Percentiles rank a stretch among this genome's conserved stretches.
Conservation (phyloP, 164 flowering plant genomes). For the Vitis labrusca region DNA sequence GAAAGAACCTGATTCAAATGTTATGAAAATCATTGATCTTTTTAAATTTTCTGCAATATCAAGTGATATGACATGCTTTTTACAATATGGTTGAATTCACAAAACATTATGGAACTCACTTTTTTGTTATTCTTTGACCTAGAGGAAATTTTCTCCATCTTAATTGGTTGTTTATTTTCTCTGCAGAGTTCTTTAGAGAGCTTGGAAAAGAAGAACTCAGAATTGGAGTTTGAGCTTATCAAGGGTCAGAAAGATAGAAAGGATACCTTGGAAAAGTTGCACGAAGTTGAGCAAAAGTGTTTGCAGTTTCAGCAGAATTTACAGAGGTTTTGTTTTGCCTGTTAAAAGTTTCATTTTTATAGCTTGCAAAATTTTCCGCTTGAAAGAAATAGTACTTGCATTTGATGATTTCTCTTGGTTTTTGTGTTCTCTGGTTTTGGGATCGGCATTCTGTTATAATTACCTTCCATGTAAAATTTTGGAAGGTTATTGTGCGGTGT, state of each 20-base stretch:
- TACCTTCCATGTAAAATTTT: not conserved
- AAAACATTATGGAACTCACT: not conserved
- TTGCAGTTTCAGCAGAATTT: conserved; percentile 63
- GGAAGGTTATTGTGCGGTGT: not conserved
- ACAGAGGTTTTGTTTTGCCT: conserved; percentile 44
- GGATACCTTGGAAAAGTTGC: conserved; percentile 56
- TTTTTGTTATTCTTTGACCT: not conserved
- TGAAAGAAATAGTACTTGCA: not conserved
- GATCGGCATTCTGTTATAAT: not conserved
- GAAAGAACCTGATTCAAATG: too few species aligned
- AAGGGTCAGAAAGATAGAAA: conserved; percentile 49
- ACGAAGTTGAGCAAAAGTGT: conserved; percentile 65
- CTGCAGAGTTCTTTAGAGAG: conserved; percentile 61
- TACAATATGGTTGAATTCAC: too few species aligned
- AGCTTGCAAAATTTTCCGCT: not conserved
- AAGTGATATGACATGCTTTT: too few species aligned
- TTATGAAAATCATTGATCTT: too few species aligned
- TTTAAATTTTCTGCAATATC: too few species aligned
- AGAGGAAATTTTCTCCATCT: not conserved
- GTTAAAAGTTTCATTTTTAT: not conserved
- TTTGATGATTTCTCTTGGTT: not conserved
- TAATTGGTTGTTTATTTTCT: conserved; percentile 5
- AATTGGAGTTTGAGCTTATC: conserved; percentile 61
- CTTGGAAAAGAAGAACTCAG: conserved; percentile 55
- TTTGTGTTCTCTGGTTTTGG: not conserved